A percentile compares a stretch with the other conserved stretches of the same genome.
Evolutionary conservation across 2,329 filamentous ascomycete genomes (phyloP).

Genomic region (Penicillium sp.): DNA sequence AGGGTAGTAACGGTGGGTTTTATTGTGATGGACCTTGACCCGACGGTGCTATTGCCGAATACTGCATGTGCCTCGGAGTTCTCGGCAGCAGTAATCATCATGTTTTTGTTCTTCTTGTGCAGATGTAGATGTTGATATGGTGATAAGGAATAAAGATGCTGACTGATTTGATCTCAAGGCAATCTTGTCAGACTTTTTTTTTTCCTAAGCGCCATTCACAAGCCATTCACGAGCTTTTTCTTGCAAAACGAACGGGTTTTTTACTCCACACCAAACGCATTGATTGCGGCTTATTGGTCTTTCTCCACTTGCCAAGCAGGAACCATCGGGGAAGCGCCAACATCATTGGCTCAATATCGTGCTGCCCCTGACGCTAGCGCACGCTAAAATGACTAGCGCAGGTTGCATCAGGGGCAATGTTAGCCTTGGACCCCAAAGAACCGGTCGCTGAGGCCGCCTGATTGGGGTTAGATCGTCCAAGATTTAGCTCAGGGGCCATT

Average conservation of each 20-base stretch:
- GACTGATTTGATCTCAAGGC: not conserved
- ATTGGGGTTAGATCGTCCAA: conserved; percentile 1
- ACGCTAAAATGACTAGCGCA: conserved; percentile 1
- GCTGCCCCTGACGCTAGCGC: conserved; percentile 22
- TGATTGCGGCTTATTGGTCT: conserved; percentile 15
- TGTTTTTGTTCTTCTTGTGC: not conserved
- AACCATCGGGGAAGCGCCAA: conserved; percentile 16
- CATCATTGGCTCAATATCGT: conserved; percentile 11
- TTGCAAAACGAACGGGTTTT: conserved; percentile 3
- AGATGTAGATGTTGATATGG: not conserved
- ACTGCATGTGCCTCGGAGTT: not conserved
- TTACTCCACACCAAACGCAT: conserved; percentile 4
- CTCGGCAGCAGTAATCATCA: not conserved
- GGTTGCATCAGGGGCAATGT: conserved; percentile 11
- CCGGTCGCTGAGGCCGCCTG: not conserved
- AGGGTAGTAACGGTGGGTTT: conserved; percentile 9
- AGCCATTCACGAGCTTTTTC: not conserved
- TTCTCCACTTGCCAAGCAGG: conserved; percentile 20
- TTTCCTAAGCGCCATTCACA: not conserved
- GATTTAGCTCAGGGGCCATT: conserved; percentile 5
- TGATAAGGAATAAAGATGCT: not conserved
- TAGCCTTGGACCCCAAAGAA: not conserved
- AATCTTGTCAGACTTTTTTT: too few species aligned
- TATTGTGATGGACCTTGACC: conserved; percentile 17
- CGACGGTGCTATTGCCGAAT: not conserved